phyloP scores from a whole-genome alignment of 208 protist species.

The Wallacemonas rigidus region DNA sequence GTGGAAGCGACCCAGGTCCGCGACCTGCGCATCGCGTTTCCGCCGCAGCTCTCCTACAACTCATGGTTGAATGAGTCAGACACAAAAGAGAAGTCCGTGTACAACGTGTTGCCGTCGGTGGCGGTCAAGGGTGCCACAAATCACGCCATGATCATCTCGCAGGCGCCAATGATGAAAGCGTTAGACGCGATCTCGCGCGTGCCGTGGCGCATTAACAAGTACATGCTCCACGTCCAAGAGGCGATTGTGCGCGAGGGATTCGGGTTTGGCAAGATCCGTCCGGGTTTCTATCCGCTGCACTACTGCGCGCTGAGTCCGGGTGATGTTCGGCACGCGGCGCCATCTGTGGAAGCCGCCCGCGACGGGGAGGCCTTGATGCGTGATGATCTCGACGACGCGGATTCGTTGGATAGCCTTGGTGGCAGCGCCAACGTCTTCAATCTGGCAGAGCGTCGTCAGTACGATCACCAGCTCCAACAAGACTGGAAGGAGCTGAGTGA shows the following conservation, averaged over 20 bases:
- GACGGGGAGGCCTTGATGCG: constrained; percentile 1
- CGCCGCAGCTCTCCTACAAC: constrained; percentile 89
- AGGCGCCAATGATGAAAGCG: constrained; percentile 91
- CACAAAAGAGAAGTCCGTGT: constrained; percentile 92
- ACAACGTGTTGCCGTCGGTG: constrained; percentile 87
- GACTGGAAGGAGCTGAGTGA: constrained; percentile 88
- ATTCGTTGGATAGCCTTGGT: constrained; percentile 1
- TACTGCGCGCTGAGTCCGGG: constrained; percentile 72
- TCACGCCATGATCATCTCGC: constrained; percentile 90
- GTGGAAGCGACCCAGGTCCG: constrained; percentile 57
- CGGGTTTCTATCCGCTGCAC: constrained; percentile 89
- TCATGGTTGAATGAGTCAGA: constrained; percentile 88
- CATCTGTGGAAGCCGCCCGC: not conserved
- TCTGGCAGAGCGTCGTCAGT: constrained; percentile 54
- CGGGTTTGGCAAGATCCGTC: constrained; percentile 89
- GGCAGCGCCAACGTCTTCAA: constrained; percentile 56
- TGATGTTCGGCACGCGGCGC: constrained; percentile 49
- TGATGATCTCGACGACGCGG: constrained; percentile 36
- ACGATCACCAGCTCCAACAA: constrained; percentile 62
- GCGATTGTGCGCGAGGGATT: constrained; percentile 92
- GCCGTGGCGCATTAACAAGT: constrained; percentile 92
- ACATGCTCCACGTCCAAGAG: constrained; percentile 93
- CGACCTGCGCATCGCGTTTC: constrained; percentile 86
- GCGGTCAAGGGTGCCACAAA: constrained; percentile 89
- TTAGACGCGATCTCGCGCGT: constrained; percentile 90